Evolutionary conservation across 192 early-diverging fungal species (phyloP), one percentile per base, ranked within the genome.

Genomic region (Bifiguratus adelaidae): DNA sequence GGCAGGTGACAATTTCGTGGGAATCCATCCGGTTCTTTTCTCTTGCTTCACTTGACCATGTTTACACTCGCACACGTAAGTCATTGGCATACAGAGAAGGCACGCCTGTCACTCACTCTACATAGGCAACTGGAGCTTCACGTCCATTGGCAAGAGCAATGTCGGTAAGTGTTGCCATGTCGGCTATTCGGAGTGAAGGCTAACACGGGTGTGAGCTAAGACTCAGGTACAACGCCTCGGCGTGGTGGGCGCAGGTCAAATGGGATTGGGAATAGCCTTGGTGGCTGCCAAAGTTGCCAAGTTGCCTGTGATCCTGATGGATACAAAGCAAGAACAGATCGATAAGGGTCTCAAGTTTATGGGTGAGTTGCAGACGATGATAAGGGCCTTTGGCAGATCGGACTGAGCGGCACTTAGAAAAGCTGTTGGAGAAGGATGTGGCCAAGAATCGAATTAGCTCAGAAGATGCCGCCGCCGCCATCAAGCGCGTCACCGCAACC

Each of bases 161-260:
- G n/a, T n/a, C n/a, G n/a, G n/a, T n/a, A n/a, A n/a, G n/a, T n/a
- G n/a, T n/a, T n/a, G n/a, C n/a, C n/a, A n/a, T n/a, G n/a, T n/a
- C n/a, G n/a, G n/a, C n/a, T n/a, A n/a, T n/a, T n/a, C n/a, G n/a
- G n/a, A n/a, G n/a, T n/a, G n/a, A n/a, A n/a, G n/a, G n/a, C n/a
- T n/a, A n/a, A n/a, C n/a, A n/a, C n/a, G n/a, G n/a, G n/a, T n/a
- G n/a, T n/a, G n/a, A n/a, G n/a, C n/a, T n/a, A n/a, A n/a, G n/a
- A n/a, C n/a, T n/a, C n/a, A n/a, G n/a, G n/a, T n/a, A n/a, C n/a
- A 70, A 35, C 61, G 71, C 48, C 57, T 89, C 16, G 91, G 91
- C 41, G 85, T 98, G 26, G 74, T 98, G 44, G 95, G 95, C 34
- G 84, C 90, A 13, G 95, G 95, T 7, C 95, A 98, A 65, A 98